These are phyloP conservation scores for Penicillium sp. DNA, from an alignment of 2,329 filamentous ascomycete species.

Conservation along the genomic window DNA sequence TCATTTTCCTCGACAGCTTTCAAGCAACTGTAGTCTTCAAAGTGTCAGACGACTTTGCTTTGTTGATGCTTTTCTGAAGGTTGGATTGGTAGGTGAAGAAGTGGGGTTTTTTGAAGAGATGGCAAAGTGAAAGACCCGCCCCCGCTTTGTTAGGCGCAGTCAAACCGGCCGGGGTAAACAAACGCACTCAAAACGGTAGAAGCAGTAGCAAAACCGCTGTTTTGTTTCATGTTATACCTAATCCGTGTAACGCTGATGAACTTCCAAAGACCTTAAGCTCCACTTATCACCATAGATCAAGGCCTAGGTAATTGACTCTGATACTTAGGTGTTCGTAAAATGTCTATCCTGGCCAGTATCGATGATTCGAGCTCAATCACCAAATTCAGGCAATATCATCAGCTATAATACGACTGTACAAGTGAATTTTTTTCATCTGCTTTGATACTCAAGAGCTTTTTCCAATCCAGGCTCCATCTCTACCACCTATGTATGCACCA, in stretches of 20 bases:
- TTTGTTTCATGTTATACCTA: not conserved
- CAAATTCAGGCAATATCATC: not conserved
- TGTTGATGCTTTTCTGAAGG: too few species aligned
- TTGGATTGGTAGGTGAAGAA: not conserved
- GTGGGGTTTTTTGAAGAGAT: not conserved
- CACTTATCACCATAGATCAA: too few species aligned
- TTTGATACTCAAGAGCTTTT: too few species aligned
- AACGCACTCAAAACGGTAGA: not conserved
- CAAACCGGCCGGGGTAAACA: not conserved
- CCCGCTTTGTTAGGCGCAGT: not conserved
- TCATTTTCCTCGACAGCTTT: too few species aligned
- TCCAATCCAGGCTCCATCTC: too few species aligned
- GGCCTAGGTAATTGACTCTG: too few species aligned
- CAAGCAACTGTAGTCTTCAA: too few species aligned
- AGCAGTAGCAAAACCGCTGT: not conserved
- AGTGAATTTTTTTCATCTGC: not conserved
- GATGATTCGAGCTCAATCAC: not conserved
- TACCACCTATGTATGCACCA: not conserved
- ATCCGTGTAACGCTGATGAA: not conserved
- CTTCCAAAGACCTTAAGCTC: not conserved
- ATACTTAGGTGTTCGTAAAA: too few species aligned
- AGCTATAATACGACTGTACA: not conserved
- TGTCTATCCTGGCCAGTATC: not conserved
- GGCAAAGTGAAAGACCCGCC: not conserved
- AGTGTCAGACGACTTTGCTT: not conserved